Conservation (phyloP, 2,329 filamentous ascomycete genomes). For the Calonectria pseudoreteaudii region DNA sequence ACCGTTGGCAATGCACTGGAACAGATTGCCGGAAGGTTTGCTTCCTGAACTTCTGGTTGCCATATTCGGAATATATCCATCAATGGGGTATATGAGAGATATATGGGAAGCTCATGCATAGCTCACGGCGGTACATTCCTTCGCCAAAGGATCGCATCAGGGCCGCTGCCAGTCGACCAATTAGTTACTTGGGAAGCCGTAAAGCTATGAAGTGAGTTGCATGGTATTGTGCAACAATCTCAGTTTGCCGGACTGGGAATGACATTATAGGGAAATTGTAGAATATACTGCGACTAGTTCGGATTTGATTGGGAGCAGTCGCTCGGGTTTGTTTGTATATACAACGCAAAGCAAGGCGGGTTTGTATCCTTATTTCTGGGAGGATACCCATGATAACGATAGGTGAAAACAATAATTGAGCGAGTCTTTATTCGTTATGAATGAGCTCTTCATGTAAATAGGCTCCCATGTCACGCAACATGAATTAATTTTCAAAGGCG, state of each 20-base stretch:
- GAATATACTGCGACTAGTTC: not conserved
- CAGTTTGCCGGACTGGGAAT: not conserved
- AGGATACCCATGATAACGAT: not conserved
- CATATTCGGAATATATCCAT: constrained; percentile 11
- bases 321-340: not conserved
- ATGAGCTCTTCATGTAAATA: not conserved
- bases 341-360: not conserved
- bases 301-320: not conserved
- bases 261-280: not conserved
- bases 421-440: not conserved
- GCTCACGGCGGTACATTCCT: not conserved
- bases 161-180: not conserved
- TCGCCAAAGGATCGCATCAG: not conserved
- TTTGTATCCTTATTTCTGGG: not conserved
- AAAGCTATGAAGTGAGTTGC: not conserved
- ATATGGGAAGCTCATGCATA: constrained; percentile 15
- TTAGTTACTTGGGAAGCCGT: not conserved
- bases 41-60: constrained; percentile 19
- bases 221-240: not conserved
- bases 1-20: constrained; percentile 21
- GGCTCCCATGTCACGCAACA: not conserved
- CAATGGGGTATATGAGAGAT: constrained; percentile 17
- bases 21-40: constrained; percentile 9
- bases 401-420: not conserved
- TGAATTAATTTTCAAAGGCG: not conserved